Conservation (phyloP, 2,329 filamentous ascomycete genomes). For the Pseudocercospora crystallina region DNA sequence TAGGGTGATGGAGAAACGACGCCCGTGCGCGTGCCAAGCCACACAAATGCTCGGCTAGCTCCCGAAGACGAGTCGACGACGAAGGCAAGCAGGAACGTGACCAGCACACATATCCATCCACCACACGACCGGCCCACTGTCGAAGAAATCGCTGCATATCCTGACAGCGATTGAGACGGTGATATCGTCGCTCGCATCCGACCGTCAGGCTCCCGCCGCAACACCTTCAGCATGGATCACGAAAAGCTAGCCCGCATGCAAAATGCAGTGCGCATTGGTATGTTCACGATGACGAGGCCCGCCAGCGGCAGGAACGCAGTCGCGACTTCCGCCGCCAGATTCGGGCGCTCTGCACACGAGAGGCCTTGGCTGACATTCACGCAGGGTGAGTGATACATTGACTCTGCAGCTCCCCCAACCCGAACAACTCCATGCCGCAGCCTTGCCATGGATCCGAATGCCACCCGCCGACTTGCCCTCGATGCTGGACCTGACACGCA, state of each 20-base stretch:
- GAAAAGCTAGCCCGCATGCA: constrained; percentile 67
- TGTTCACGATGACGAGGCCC: constrained; percentile 32
- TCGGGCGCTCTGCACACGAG: neutral
- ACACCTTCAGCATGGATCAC: constrained; percentile 55
- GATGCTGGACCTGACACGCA: neutral
- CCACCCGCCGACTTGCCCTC: constrained; percentile 1
- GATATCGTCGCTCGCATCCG: neutral
- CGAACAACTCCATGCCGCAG: neutral
- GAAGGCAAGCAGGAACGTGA: constrained; percentile 1
- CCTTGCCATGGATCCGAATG: neutral
- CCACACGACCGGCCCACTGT: constrained; percentile 17
- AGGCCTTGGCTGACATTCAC: constrained; percentile 25
- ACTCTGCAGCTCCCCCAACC: neutral
- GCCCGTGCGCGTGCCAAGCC: too few relatives aligned
- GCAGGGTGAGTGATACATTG: constrained; percentile 34
- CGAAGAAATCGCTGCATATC: constrained; percentile 25
- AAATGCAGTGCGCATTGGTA: constrained; percentile 70
- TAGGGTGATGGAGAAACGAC: too few relatives aligned
- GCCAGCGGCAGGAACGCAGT: neutral
- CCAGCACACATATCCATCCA: constrained; percentile 7
- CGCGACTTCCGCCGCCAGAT: neutral
- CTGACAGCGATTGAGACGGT: constrained; percentile 23
- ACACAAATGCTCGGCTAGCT: too few relatives aligned
- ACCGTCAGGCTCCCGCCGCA: constrained; percentile 8
- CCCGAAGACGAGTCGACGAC: too few relatives aligned